Evolutionary conservation across 2,329 filamentous ascomycete genomes (phyloP), one percentile per base, ranked within the genome.

Genomic region (Claviceps quebecensis): DNA sequence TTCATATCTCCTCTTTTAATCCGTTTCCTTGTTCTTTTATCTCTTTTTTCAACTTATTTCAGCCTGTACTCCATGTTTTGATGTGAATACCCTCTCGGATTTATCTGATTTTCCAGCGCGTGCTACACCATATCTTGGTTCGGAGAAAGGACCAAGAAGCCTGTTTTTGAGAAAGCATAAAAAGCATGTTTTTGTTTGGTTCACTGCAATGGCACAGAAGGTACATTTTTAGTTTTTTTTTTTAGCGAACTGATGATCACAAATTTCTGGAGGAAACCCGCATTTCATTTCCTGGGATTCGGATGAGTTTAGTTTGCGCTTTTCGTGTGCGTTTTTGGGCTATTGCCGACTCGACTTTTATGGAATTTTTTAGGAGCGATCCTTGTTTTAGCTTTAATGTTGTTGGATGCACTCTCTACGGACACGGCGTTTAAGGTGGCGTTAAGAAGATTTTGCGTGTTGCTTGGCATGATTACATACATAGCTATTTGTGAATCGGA

Each of bases 61-160:
- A 41, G 29, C 50, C 45, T 34, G 45, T 29, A 22, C 45, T 47
- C 22, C 14, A 26, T 38, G 36, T 39, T 34, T 47, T 47, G 43
- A 37, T 48, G 52, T 49, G 50, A 54, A 53, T 53, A 56, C 52
- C 50, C 39, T 45, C 38, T 47, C 23, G 52, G 44, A 50, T 23
- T 36, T 56, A 55, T 55, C 54, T 50, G 52, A 59, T 57, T 55
- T 54, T 55, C 34, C 47, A 43, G 50, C 26, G 44, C 53, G 29
- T 37, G 53, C 54, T 52, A 56, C 52, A 55, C 53, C 52, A 56
- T 56, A 38, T 34, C 47, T 44, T 45, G 53, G 52, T 51, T 52
- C 55, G 52, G 52, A 48, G 54, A 56, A 11, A n/a, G 29, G 48
- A 47, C 45, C 16, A 8, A 47, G 23, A 40, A n/a, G 1, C 16